Evolutionary conservation across 257 asterid genomes (phyloP), one percentile per base, ranked within the genome.

Genomic region (Orobanche coerulescens): DNA sequence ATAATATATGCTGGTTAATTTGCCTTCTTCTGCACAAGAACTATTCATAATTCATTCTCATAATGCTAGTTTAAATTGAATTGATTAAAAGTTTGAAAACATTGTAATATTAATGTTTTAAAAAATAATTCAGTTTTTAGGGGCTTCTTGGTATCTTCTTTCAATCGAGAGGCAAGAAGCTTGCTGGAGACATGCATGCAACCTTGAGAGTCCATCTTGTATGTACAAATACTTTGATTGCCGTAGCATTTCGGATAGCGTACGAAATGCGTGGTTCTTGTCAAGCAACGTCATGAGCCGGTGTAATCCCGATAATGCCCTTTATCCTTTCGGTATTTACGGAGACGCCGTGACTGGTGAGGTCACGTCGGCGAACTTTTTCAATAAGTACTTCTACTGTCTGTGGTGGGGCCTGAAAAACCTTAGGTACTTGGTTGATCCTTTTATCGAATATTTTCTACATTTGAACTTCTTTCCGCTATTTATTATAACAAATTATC

Each of bases 371-470:
- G 87, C 83, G 1, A 62, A 50, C 30, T 92, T 92, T 75, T 86
- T 86, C 77, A 81, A 80, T 68, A 92, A 88, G 85, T 92, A 88
- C 73, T 88, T 92, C 73, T 92, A 88, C 69, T 88, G 95, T 66
- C 81, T 92, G 4, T 86, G 98, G 97, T 88, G 97, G 95, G 95
- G 95, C 16, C 68, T 89, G 79, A 92, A 81, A 83, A 92, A 88
- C 70, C 88, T 92, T 19, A 93, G 97, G 97, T 84, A 66, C 11
- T 30, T 31, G 23, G 8, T 64, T 70, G 69, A 51, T 51, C 66
- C 5, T 20, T 23, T 1, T 39, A 39, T 12, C 2, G 14, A 3
- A 30, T 30, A 30, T 30, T n/a, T 14, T 5, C 1, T 0, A 2
- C 12, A 42, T 14, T 42, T n/a, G n/a, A n/a, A n/a, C n/a, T n/a